Conservation (phyloP, 345 rosid species). For the Populus tremula region DNA sequence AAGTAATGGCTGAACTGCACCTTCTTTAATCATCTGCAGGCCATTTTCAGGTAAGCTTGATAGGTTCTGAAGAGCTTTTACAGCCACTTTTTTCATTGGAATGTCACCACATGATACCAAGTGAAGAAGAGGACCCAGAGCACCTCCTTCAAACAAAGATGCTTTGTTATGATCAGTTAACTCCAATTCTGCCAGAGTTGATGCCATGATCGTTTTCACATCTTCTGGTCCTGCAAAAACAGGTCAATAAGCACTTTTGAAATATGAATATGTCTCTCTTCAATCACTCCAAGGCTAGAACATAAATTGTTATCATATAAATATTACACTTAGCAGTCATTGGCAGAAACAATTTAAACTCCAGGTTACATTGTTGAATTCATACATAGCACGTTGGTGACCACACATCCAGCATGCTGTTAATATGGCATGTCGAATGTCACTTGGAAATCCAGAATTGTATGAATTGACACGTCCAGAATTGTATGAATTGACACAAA, state of each 20-base stretch:
- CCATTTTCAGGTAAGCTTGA: slow-evolving; percentile 55
- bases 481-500: background rate
- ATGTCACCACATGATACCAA: slow-evolving; percentile 37
- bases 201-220: slow-evolving; percentile 47
- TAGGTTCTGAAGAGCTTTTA: slow-evolving; percentile 51
- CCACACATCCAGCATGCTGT: background rate
- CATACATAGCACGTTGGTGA: background rate
- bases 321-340: background rate
- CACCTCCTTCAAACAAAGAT: slow-evolving; percentile 52
- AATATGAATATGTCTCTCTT: background rate
- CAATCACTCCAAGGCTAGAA: background rate
- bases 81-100: slow-evolving; percentile 41
- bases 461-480: background rate
- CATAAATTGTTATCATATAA: background rate
- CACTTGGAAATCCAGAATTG: background rate
- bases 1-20: slow-evolving; percentile 46
- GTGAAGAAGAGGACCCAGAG: slow-evolving; percentile 48
- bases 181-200: slow-evolving; percentile 58
- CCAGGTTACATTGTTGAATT: background rate
- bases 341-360: background rate
- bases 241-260: slow-evolving; percentile 4
- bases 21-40: slow-evolving; percentile 59
- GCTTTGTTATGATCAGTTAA: slow-evolving; percentile 59
- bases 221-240: slow-evolving; percentile 53
- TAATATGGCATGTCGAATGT: background rate